phyloP scores from a whole-genome alignment of 495 filamentous ascomycete genomes.

The Penicillium cinerascens region DNA sequence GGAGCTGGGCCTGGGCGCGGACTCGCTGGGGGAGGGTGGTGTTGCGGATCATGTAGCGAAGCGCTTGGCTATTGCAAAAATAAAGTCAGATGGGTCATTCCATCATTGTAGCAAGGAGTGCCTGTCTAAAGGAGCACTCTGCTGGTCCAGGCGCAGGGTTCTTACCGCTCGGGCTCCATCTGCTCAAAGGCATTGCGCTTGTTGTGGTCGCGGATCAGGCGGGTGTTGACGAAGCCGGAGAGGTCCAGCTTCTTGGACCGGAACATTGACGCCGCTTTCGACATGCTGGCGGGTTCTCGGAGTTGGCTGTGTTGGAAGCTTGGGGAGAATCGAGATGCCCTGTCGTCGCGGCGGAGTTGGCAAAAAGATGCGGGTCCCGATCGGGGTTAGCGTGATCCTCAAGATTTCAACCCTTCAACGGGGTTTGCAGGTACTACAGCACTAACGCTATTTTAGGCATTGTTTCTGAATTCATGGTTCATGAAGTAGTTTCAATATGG shows the following conservation, averaged over 20 bases:
- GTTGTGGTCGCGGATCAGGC: conserved; percentile 84
- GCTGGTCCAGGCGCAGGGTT: background rate
- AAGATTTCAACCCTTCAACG: conserved; percentile 12
- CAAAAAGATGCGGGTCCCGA: conserved; percentile 23
- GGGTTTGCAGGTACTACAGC: background rate
- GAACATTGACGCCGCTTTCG: conserved; percentile 57
- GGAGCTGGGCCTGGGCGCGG: conserved; percentile 84
- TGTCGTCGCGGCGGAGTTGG: conserved; percentile 22
- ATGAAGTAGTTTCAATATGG: background rate
- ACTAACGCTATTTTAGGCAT: background rate
- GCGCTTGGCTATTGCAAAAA: conserved; percentile 71
- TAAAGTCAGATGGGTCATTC: background rate
- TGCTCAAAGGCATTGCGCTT: conserved; percentile 90
- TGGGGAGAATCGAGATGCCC: conserved; percentile 7
- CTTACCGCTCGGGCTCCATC: conserved; percentile 79
- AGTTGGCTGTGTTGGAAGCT: conserved; percentile 1
- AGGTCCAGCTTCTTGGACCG: conserved; percentile 83
- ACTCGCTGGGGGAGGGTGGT: conserved; percentile 75
- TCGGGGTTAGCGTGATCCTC: conserved; percentile 30
- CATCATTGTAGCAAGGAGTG: background rate
- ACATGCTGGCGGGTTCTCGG: conserved; percentile 18
- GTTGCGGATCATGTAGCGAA: conserved; percentile 92
- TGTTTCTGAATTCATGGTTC: background rate
- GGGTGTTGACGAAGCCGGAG: conserved; percentile 77
- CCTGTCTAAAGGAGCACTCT: background rate